These are phyloP conservation scores for Infundibulicybe gibba DNA, from an alignment of 768 basidiomycete species.

Conservation along the genomic window DNA sequence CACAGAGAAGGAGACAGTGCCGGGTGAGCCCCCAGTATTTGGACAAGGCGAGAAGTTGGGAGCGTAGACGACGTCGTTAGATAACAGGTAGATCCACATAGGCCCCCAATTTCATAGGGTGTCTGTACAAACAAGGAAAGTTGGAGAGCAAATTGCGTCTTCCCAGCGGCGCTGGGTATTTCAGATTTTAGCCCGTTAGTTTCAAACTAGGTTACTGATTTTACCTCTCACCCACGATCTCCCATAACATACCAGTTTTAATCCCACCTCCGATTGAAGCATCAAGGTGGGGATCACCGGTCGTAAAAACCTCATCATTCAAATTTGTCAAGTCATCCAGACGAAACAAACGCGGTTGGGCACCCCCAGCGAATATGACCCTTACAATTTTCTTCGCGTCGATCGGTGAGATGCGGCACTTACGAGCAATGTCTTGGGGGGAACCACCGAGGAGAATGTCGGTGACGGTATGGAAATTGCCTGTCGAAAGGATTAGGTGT, in stretches of 20 bases:
- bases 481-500: constrained; percentile 22
- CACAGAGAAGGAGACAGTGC: constrained; percentile 38
- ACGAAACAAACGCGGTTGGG: constrained; percentile 30
- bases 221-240: constrained; percentile 87
- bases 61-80: constrained; percentile 71
- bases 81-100: constrained; percentile 71
- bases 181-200: too few species aligned
- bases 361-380: constrained; percentile 37
- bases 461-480: constrained; percentile 39
- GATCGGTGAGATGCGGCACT: constrained; percentile 46
- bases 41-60: constrained; percentile 62
- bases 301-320: constrained; percentile 53
- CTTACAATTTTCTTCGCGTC: constrained; percentile 52
- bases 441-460: constrained; percentile 46
- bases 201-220: constrained; percentile 3
- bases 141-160: constrained; percentile 89
- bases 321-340: constrained; percentile 35
- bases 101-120: constrained; percentile 49
- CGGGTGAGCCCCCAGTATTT: constrained; percentile 56
- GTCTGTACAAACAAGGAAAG: constrained; percentile 78
- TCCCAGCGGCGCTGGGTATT: constrained; percentile 77
- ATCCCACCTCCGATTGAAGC: constrained; percentile 75
- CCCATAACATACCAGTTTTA: constrained; percentile 78
- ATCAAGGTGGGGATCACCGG: constrained; percentile 74
- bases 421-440: constrained; percentile 49